phyloP scores from a whole-genome alignment of 2,329 filamentous ascomycete species.

The Botrytis hyacinthi region DNA sequence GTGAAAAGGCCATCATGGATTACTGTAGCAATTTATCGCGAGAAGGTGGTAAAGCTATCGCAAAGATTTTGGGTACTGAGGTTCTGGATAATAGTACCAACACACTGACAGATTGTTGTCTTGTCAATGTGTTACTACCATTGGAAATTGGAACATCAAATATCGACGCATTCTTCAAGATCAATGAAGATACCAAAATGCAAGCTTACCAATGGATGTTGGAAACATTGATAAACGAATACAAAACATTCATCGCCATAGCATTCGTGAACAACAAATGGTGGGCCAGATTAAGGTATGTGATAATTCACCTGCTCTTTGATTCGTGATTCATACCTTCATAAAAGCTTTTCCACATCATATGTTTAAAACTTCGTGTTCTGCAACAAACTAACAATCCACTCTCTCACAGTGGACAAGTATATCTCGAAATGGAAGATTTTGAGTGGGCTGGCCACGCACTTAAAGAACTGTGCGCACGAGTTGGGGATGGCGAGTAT shows the following conservation, averaged over 20 bases:
- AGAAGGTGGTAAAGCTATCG: constrained; percentile 59
- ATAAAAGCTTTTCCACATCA: not conserved
- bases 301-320: not conserved
- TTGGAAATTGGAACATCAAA: constrained; percentile 43
- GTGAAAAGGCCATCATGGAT: constrained; percentile 65
- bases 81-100: constrained; percentile 65
- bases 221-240: constrained; percentile 52
- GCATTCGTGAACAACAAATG: constrained; percentile 59
- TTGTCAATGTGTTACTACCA: constrained; percentile 74
- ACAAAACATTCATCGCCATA: constrained; percentile 69
- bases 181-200: constrained; percentile 41
- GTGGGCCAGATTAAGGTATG: constrained; percentile 60
- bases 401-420: constrained; percentile 62
- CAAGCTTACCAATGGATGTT: constrained; percentile 58
- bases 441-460: constrained; percentile 64
- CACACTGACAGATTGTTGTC: constrained; percentile 63
- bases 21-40: constrained; percentile 65
- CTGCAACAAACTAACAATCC: not conserved
- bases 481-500: constrained; percentile 45
- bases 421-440: constrained; percentile 78
- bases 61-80: constrained; percentile 64
- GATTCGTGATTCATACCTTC: not conserved
- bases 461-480: constrained; percentile 48
- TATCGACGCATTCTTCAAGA: constrained; percentile 28
- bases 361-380: not conserved